These are phyloP conservation scores for Phytophthora uliginosa DNA, from an alignment of 352 stramenopile species.

Conservation along the genomic window DNA sequence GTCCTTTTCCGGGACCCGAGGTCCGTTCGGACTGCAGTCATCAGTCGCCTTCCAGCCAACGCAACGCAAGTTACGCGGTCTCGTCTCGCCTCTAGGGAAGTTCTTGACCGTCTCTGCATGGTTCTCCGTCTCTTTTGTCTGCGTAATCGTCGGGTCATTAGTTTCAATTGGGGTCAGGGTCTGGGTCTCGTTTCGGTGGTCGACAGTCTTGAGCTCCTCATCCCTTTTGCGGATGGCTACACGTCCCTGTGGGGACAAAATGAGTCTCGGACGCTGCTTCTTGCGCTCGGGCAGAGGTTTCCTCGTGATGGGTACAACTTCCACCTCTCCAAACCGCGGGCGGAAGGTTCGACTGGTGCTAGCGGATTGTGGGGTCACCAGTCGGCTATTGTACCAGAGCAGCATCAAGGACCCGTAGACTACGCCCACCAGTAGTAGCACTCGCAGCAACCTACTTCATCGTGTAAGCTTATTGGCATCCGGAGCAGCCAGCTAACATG, in stretches of 20 bases:
- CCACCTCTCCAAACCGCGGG: conserved; percentile 20
- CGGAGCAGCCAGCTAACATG: conserved; percentile 1
- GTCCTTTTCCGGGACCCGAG: conserved; percentile 20
- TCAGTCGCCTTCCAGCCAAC: conserved; percentile 32
- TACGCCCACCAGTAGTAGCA: not conserved
- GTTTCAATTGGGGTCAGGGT: not conserved
- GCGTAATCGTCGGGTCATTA: not conserved
- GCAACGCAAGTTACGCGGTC: conserved; percentile 16
- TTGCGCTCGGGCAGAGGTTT: conserved; percentile 12
- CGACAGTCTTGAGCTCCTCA: not conserved
- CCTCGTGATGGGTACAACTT: conserved; percentile 18
- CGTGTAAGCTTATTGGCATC: not conserved
- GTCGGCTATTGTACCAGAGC: conserved; percentile 21
- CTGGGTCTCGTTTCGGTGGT: conserved; percentile 3
- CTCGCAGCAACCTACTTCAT: not conserved
- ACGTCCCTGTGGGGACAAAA: conserved; percentile 27
- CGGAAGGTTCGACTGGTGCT: conserved; percentile 15
- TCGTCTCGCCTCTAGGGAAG: conserved; percentile 13
- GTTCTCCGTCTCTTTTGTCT: conserved; percentile 1
- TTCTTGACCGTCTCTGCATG: conserved; percentile 22
- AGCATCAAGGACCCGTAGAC: conserved; percentile 17
- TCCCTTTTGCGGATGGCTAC: conserved; percentile 15
- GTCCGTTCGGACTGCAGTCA: conserved; percentile 30
- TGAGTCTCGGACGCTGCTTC: conserved; percentile 17
- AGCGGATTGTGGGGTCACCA: not conserved